Percentiles rank a stretch among this genome's conserved stretches.
Conservation (phyloP, 345 rosid species). For the Iberis pinnata region DNA sequence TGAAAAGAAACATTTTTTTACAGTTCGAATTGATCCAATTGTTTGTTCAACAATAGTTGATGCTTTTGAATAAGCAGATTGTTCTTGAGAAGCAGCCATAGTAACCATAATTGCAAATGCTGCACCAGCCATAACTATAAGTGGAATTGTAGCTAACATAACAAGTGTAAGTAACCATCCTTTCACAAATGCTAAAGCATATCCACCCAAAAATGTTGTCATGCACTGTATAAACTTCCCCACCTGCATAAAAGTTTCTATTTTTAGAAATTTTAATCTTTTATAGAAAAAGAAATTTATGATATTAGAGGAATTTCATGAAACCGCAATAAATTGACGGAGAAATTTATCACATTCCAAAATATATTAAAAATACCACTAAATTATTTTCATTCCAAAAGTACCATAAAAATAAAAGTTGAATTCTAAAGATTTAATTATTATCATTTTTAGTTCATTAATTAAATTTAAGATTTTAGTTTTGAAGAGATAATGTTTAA, state of each 20-base stretch:
- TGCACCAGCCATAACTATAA: slow-evolving; percentile 50
- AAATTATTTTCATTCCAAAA: too few species aligned
- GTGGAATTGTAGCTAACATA: slow-evolving; percentile 55
- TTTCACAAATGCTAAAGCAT: slow-evolving; percentile 44
- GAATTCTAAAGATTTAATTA: too few species aligned
- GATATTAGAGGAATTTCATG: too few species aligned
- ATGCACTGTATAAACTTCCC: slow-evolving; percentile 64
- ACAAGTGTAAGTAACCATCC: slow-evolving; percentile 85
- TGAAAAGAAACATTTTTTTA: slow-evolving; percentile 18
- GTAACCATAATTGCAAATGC: slow-evolving; percentile 41
- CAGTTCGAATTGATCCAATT: slow-evolving; percentile 72
- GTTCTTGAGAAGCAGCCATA: slow-evolving; percentile 49
- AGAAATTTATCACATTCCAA: too few species aligned
- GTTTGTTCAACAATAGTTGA: slow-evolving; percentile 60
- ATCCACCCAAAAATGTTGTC: slow-evolving; percentile 64
- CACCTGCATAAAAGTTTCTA: slow-evolving; percentile 35
- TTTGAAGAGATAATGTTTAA: too few species aligned
- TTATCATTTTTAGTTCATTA: too few species aligned
- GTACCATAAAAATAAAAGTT: too few species aligned
- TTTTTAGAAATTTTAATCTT: background rate
- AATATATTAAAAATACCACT: too few species aligned
- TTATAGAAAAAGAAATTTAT: too few species aligned
- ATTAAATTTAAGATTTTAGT: too few species aligned
- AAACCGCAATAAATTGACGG: too few species aligned
- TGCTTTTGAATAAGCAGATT: slow-evolving; percentile 57